phyloP scores from a whole-genome alignment of 75 land plant genomes.

The Gnetum montanum region DNA sequence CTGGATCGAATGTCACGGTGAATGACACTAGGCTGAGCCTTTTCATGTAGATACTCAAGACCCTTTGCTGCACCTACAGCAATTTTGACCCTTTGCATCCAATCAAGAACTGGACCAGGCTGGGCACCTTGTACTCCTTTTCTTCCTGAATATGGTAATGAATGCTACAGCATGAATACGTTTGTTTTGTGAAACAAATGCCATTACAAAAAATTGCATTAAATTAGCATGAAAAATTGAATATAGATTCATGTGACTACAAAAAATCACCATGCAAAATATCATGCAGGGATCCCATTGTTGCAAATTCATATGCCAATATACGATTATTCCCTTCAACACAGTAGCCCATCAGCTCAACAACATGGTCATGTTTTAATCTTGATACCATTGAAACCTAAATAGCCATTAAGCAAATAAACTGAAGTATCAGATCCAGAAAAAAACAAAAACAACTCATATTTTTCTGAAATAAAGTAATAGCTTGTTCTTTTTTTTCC shows the following conservation, averaged over 20 bases:
- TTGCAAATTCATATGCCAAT: slow-evolving; percentile 31
- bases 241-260: no score
- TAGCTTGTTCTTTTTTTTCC: no score
- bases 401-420: neutral
- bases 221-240: no score
- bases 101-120: slow-evolving; percentile 48
- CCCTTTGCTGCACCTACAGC: slow-evolving; percentile 91
- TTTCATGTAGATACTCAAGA: slow-evolving; percentile 83
- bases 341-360: slow-evolving; percentile 39
- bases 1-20: slow-evolving; percentile 90
- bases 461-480: no score
- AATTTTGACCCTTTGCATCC: slow-evolving; percentile 68
- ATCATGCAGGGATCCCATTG: slow-evolving; percentile 35
- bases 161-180: neutral
- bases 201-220: no score
- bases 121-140: slow-evolving; percentile 38
- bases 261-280: slow-evolving; percentile 44
- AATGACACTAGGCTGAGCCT: slow-evolving; percentile 76
- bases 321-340: slow-evolving; percentile 26
- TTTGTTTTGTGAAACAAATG: no score
- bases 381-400: slow-evolving; percentile 40
- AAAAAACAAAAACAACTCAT: neutral
- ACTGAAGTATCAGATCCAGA: neutral
- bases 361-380: slow-evolving; percentile 31
- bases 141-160: slow-evolving; percentile 16